These are phyloP conservation scores for Mimosa pudica DNA, from an alignment of 306 rosid genomes.

Conservation along the genomic window DNA sequence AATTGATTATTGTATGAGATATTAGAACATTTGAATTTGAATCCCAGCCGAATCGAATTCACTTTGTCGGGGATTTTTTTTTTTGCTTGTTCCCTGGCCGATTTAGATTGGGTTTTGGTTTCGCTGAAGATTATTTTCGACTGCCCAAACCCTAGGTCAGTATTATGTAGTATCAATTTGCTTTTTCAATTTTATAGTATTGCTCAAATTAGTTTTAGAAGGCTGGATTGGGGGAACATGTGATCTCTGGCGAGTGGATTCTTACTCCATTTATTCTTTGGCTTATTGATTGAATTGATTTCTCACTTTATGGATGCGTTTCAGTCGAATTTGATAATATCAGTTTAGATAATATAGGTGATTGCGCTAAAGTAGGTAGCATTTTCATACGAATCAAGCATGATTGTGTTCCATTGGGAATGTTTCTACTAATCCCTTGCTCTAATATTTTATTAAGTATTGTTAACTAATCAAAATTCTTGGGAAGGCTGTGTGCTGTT, in stretches of 20 bases:
- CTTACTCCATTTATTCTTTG: slow-evolving; percentile 19
- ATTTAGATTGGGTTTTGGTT: slow-evolving; percentile 56
- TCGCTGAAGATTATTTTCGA: slow-evolving; percentile 21
- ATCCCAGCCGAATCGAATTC: slow-evolving; percentile 47
- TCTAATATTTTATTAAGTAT: slow-evolving; percentile 19
- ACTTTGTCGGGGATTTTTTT: slow-evolving; percentile 24
- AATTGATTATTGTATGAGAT: slow-evolving; percentile 22
- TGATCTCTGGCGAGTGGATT: neutral
- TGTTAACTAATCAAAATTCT: slow-evolving; percentile 29
- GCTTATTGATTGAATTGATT: slow-evolving; percentile 33
- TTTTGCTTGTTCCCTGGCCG: slow-evolving; percentile 4
- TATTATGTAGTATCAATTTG: neutral
- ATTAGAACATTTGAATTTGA: slow-evolving; percentile 10
- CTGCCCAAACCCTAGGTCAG: slow-evolving; percentile 61
- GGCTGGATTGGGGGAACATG: neutral
- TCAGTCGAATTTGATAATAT: slow-evolving; percentile 19
- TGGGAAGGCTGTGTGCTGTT: slow-evolving; percentile 21
- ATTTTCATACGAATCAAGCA: neutral
- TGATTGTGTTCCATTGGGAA: neutral
- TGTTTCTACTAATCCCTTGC: slow-evolving; percentile 29
- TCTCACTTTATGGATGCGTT: slow-evolving; percentile 1
- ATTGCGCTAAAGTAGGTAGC: neutral
- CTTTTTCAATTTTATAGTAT: slow-evolving; percentile 14
- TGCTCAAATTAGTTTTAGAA: neutral
- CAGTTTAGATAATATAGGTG: neutral